phyloP scores from a whole-genome alignment of 2,329 filamentous ascomycete species.

The Didymella pinodella region DNA sequence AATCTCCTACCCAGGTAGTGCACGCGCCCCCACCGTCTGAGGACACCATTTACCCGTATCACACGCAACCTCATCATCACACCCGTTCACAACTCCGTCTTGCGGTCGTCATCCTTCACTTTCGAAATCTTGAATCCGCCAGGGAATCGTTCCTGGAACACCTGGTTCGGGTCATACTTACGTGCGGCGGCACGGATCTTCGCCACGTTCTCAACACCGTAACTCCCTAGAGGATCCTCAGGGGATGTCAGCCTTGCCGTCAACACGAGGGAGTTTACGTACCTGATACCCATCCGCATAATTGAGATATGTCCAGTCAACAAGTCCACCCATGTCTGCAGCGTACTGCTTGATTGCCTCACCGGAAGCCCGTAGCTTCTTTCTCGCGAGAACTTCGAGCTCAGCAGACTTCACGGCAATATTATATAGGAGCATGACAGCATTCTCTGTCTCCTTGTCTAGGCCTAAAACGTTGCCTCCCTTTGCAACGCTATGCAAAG shows the following conservation, averaged over 20 bases:
- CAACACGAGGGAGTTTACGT: neutral
- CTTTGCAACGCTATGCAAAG: constrained; percentile 26
- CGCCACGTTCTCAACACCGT: constrained; percentile 50
- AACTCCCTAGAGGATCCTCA: constrained; percentile 51
- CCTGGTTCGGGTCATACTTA: constrained; percentile 51
- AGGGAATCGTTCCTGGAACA: constrained; percentile 53
- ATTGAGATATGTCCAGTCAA: constrained; percentile 42
- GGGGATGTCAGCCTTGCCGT: neutral
- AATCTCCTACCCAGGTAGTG: neutral
- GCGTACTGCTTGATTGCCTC: constrained; percentile 27
- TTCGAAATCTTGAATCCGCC: constrained; percentile 54
- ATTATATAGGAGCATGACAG: constrained; percentile 32
- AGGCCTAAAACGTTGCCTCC: constrained; percentile 42
- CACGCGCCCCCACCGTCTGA: neutral
- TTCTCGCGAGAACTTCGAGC: constrained; percentile 22
- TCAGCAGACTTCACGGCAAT: constrained; percentile 30
- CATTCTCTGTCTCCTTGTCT: constrained; percentile 28
- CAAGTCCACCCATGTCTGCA: constrained; percentile 19
- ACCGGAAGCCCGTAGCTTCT: constrained; percentile 21
- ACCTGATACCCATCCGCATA: constrained; percentile 47
- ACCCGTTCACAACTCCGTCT: constrained; percentile 8
- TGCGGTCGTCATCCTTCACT: constrained; percentile 4
- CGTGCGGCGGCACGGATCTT: constrained; percentile 44
- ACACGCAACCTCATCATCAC: neutral
- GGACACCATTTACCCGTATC: neutral